A percentile compares a stretch with the other conserved stretches of the same genome.
phyloP scores from a whole-genome alignment of 2,329 filamentous ascomycete genomes.

The Stagonosporopsis chrysanthemi region DNA sequence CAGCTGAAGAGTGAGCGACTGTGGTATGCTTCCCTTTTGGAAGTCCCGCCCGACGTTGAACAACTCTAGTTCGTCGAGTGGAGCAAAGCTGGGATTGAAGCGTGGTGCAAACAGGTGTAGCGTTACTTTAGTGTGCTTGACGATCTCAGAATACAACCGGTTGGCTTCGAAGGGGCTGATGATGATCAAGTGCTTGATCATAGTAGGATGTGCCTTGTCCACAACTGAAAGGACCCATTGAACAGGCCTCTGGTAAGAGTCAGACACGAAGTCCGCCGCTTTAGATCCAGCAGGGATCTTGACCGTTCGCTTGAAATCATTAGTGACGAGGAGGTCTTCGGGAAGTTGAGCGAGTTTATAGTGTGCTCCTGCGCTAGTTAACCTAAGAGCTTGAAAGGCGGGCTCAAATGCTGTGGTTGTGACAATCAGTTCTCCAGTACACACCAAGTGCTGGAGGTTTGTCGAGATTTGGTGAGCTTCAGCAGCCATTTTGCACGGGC shows the following conservation, averaged over 20 bases:
- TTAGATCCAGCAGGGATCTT: constrained; percentile 19
- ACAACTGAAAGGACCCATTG: constrained; percentile 60
- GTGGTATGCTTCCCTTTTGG: constrained; percentile 18
- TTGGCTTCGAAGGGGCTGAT: constrained; percentile 70
- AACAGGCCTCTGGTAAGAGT: constrained; percentile 62
- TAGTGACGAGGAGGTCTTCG: constrained; percentile 55
- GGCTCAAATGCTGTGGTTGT: constrained; percentile 49
- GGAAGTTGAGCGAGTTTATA: constrained; percentile 51
- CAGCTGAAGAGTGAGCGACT: constrained; percentile 56
- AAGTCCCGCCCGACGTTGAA: constrained; percentile 47
- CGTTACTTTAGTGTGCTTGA: constrained; percentile 40
- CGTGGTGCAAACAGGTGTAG: constrained; percentile 64
- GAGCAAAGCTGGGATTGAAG: constrained; percentile 45
- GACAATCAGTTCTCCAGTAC: constrained; percentile 42
- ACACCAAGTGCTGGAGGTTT: constrained; percentile 54
- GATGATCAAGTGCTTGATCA: constrained; percentile 54
- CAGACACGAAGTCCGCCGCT: constrained; percentile 32
- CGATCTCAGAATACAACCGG: constrained; percentile 54
- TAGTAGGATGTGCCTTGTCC: neutral
- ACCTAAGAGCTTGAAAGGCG: constrained; percentile 56
- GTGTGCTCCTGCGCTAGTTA: constrained; percentile 51
- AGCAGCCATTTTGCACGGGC: constrained; percentile 53
- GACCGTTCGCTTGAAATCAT: constrained; percentile 61
- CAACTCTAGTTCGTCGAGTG: constrained; percentile 58
- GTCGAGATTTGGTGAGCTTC: constrained; percentile 54